Evolutionary conservation across 129 eudicot genomes (phyloP).

Genomic region (Cynara cardunculus): DNA sequence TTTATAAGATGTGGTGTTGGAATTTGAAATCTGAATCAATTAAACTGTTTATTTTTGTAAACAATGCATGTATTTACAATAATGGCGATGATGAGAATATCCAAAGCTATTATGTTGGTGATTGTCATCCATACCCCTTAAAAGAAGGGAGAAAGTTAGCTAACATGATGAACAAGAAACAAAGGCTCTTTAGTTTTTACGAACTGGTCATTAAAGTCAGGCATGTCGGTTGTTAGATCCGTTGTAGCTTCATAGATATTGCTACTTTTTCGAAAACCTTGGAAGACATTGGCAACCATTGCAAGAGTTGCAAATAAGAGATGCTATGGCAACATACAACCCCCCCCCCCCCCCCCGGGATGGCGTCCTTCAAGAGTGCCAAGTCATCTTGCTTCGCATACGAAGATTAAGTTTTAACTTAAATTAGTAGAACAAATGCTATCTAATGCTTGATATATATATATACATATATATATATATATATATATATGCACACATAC

Average conservation of each 20-base stretch:
- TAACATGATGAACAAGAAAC: no score
- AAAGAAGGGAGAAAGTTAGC: no score
- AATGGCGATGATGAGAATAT: no score
- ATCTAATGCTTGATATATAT: neutral
- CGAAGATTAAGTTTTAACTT: neutral
- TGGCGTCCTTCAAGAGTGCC: neutral
- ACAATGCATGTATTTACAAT: no score
- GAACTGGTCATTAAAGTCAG: neutral
- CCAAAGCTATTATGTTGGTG: no score
- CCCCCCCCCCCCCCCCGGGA: constrained; percentile 47
- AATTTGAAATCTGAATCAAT: no score
- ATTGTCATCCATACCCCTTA: no score
- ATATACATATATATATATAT: no score
- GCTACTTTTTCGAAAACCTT: constrained; percentile 30
- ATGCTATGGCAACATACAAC: constrained; percentile 31
- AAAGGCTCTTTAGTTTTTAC: neutral
- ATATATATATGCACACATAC: no score
- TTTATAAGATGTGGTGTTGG: no score
- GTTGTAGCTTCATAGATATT: constrained; percentile 34
- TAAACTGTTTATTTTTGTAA: no score
- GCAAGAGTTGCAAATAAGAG: constrained; percentile 32
- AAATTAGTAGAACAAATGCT: neutral
- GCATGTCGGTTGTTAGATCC: constrained; percentile 6
- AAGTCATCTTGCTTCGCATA: neutral
- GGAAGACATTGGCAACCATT: constrained; percentile 27